These are phyloP conservation scores for Aspergillus puulaauensis DNA, from an alignment of 2,329 filamentous ascomycete species.

Conservation along the genomic window DNA sequence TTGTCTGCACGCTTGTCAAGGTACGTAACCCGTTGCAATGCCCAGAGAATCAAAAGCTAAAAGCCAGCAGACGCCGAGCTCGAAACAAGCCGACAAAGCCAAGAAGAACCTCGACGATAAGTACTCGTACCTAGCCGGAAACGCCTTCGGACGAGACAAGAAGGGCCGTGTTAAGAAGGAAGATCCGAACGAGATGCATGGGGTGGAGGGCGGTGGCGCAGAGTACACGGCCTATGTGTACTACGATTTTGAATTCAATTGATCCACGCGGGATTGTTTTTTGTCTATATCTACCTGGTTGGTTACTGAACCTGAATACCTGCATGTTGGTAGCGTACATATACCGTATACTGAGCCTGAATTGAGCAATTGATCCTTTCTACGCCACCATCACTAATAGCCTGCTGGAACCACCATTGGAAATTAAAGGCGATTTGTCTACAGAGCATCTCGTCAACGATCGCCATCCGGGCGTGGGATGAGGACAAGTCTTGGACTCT, in stretches of 20 bases:
- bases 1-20: conserved; percentile 80
- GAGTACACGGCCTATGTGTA: conserved; percentile 97
- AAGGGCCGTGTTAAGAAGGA: conserved; percentile 90
- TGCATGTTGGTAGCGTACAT: conserved; percentile 10
- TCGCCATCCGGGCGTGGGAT: conserved; percentile 2
- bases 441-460: neutral
- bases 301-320: conserved; percentile 8
- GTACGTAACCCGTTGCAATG: conserved; percentile 51
- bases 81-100: conserved; percentile 78
- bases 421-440: neutral
- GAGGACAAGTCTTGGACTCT: neutral
- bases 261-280: neutral
- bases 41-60: neutral
- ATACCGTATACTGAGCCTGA: conserved; percentile 7
- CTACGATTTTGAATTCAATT: conserved; percentile 84
- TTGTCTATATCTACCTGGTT: conserved; percentile 5
- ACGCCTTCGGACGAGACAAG: conserved; percentile 91
- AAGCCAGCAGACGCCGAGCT: conserved; percentile 64
- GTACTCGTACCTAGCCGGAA: conserved; percentile 91
- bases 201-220: conserved; percentile 66
- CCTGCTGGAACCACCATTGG: neutral
- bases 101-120: conserved; percentile 76
- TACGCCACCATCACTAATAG: neutral
- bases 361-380: neutral
- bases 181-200: conserved; percentile 81